Evolutionary conservation across 192 early-diverging fungal genomes (phyloP).

Genomic region (Gonapodya sp.): DNA sequence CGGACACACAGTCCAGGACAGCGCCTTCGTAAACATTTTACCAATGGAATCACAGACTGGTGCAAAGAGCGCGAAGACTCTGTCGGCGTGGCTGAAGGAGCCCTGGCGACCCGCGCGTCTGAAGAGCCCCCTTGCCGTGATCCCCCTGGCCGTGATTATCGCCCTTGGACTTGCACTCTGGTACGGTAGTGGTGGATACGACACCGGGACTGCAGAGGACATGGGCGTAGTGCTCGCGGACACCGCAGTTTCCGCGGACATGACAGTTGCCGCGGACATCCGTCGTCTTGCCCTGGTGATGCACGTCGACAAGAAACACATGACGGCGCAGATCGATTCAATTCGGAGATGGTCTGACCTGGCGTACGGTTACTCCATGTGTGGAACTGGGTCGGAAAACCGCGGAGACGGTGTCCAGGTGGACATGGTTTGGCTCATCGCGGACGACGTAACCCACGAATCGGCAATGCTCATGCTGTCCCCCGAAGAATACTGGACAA

Average conservation of each 20-base stretch:
- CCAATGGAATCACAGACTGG: background rate
- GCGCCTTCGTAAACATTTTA: background rate
- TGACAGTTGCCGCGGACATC: background rate
- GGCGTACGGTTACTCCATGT: background rate
- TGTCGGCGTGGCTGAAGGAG: background rate
- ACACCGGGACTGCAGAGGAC: background rate
- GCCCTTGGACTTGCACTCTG: constrained; percentile 1
- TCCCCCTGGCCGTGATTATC: constrained; percentile 1
- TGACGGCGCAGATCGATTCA: constrained; percentile 1
- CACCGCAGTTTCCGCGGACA: background rate
- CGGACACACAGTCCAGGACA: background rate
- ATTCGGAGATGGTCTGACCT: background rate
- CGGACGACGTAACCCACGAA: constrained; percentile 1
- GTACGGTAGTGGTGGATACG: background rate
- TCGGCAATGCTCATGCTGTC: constrained; percentile 1
- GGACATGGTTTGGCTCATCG: background rate
- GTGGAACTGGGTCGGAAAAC: background rate
- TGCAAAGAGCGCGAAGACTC: background rate
- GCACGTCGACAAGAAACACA: constrained; percentile 3
- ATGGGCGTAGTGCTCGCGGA: no score
- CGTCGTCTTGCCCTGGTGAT: constrained; percentile 1
- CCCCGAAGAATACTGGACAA: constrained; percentile 3
- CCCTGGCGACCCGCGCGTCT: constrained; percentile 2
- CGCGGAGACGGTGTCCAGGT: background rate
- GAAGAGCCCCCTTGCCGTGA: background rate